Conservation (phyloP, 176 grass and related monocot genomes). For the Luzula sylvatica region DNA sequence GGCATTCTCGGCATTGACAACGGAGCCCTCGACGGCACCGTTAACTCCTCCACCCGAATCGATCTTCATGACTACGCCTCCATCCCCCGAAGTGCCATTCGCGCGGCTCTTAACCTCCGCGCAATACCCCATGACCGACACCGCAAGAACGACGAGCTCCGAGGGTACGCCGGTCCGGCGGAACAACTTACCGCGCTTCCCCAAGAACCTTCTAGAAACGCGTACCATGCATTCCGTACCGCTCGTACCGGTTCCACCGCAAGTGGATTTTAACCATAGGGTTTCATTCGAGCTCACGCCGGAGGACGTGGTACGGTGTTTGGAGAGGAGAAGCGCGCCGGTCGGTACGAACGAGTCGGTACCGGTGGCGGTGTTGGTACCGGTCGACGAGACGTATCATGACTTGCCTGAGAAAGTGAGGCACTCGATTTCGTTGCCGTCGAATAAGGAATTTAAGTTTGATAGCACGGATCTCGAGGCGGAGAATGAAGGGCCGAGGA, state of each 20-base stretch:
- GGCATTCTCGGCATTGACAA: constrained; percentile 81
- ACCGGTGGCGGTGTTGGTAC: not conserved
- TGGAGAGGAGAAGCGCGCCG: constrained; percentile 53
- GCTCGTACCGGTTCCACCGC: constrained; percentile 28
- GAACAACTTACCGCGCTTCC: constrained; percentile 39
- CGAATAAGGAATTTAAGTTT: constrained; percentile 88
- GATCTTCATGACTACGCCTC: constrained; percentile 83
- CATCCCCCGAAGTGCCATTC: constrained; percentile 95
- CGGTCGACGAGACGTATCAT: constrained; percentile 52
- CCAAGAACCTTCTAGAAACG: constrained; percentile 54
- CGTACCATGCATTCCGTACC: constrained; percentile 63
- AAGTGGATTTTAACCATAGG: constrained; percentile 50
- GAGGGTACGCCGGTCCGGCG: constrained; percentile 54
- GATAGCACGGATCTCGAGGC: constrained; percentile 57
- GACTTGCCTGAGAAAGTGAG: constrained; percentile 68
- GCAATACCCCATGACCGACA: constrained; percentile 48
- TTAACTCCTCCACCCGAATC: constrained; percentile 80
- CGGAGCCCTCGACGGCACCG: constrained; percentile 91
- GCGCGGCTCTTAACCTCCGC: constrained; percentile 80
- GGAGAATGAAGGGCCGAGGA: constrained; percentile 31
- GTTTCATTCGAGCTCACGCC: constrained; percentile 82
- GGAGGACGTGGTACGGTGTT: constrained; percentile 74
- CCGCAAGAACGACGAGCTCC: constrained; percentile 63
- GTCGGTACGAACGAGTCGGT: not conserved
- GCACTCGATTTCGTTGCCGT: constrained; percentile 43